Percentiles rank a stretch among this genome's conserved stretches.
These are phyloP conservation scores for Tuctoria greenei DNA, from an alignment of 176 grass and related monocot genomes.

Conservation along the genomic window DNA sequence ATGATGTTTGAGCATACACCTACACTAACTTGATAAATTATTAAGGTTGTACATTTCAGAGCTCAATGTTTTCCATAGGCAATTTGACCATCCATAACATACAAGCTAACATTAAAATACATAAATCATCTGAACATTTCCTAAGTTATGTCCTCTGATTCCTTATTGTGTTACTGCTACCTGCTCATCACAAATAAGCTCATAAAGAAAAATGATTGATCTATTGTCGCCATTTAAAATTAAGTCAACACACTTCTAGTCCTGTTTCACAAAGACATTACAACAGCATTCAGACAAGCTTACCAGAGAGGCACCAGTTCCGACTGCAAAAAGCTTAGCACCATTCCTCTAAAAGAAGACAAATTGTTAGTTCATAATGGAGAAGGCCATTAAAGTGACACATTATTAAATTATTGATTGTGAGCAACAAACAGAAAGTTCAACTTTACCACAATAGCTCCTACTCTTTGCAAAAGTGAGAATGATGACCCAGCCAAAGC, in stretches of 20 bases:
- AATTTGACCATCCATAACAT: constrained; percentile 10
- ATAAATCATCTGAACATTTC: neutral
- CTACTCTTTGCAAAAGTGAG: constrained; percentile 85
- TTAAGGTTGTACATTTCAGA: neutral
- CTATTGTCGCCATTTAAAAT: neutral
- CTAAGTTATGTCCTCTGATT: neutral
- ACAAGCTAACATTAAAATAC: neutral
- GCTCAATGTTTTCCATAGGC: constrained; percentile 8
- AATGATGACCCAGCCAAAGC: constrained; percentile 89
- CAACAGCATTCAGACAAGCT: constrained; percentile 16
- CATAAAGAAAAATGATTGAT: constrained; percentile 7
- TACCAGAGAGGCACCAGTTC: constrained; percentile 93
- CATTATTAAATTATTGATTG: neutral
- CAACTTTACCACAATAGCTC: constrained; percentile 86
- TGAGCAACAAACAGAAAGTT: constrained; percentile 24
- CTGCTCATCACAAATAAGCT: neutral
- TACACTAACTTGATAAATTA: constrained; percentile 20
- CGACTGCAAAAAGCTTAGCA: constrained; percentile 89
- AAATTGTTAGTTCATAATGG: constrained; percentile 22
- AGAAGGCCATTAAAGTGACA: constrained; percentile 21
- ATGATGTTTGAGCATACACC: constrained; percentile 20
- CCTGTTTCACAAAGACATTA: constrained; percentile 8
- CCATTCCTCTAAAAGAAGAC: constrained; percentile 77
- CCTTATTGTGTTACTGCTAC: neutral
- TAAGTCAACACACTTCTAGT: neutral